Evolutionary conservation across 345 rosid genomes (phyloP), one percentile per base, ranked within the genome.

Genomic region (Eucalyptus globulus): DNA sequence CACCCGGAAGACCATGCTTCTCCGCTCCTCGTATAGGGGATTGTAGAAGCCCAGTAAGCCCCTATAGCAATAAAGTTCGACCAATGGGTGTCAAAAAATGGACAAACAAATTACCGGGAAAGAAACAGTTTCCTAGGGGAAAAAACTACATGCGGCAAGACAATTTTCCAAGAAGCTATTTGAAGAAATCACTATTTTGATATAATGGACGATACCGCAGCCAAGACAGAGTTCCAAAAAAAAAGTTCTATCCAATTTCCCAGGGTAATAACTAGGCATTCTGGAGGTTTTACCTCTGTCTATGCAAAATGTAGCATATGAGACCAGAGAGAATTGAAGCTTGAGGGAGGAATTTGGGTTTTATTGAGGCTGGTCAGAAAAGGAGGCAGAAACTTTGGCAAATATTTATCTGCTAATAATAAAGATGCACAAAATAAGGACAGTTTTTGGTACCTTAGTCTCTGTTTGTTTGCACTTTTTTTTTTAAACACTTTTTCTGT

Each of bases 1-100:
- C 94, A 34, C 99, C 99, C 9, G 99, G 99, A 92, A 97, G 97
- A 90, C 99, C 99, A 50, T 95, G 96, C 90, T 95, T 97, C 94
- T 97, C 99, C 53, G 95, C 98, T 94, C 95, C 98, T 92, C 96
- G 94, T 86, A 97, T 94, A 43, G 99, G 99, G 87, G 97, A 93
- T 54, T 97, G 98, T 90, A 97, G 99, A 80, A 97, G 97, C 88
- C 98, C 99, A 67, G 99, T 96, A 54, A 97, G 97, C 51, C 99
- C 99, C 99, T 97, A 92, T 43, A 76, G 51, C 51, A 88, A 44
- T n/a, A 53, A 72, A 72, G 72, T 60, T 49, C 14, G 19, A 87
- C 58, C 62, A 88, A 47, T 43, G 29, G 26, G 56, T 37, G 47
- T 44, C 50, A 87, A 10, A 53, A 49, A 49, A 86, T 34, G 54